These are phyloP conservation scores for Nepenthes mirabilis DNA, from an alignment of 148 eudicot genomes.

Conservation along the genomic window DNA sequence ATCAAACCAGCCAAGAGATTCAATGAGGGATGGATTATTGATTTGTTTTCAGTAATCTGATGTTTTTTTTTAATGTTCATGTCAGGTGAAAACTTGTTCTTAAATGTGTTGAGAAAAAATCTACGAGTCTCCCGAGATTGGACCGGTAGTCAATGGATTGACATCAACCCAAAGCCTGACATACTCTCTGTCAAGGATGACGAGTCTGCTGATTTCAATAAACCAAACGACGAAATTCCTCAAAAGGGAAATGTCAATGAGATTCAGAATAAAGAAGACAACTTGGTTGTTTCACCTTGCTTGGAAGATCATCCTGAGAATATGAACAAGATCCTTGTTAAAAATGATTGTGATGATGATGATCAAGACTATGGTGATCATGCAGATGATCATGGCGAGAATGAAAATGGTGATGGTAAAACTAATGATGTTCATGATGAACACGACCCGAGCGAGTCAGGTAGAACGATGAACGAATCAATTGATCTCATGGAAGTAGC, in stretches of 20 bases:
- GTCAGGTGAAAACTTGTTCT: slow-evolving; percentile 61
- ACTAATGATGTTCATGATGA: neutral
- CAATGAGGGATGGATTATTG: neutral
- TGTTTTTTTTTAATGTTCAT: neutral
- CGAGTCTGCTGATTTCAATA: slow-evolving; percentile 20
- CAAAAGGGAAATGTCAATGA: slow-evolving; percentile 14
- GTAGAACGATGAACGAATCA: slow-evolving; percentile 10
- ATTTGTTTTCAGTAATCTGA: slow-evolving; percentile 4
- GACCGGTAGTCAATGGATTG: slow-evolving; percentile 63
- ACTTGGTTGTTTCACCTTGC: slow-evolving; percentile 14
- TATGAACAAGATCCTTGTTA: neutral
- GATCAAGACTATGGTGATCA: slow-evolving; percentile 7
- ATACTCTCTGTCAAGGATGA: slow-evolving; percentile 32
- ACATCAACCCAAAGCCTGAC: slow-evolving; percentile 38
- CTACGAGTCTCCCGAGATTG: slow-evolving; percentile 78
- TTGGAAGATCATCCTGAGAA: slow-evolving; percentile 5
- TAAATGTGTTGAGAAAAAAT: slow-evolving; percentile 33
- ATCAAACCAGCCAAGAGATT: neutral
- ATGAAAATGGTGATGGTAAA: neutral
- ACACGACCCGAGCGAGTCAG: slow-evolving; percentile 2
- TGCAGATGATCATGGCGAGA: slow-evolving; percentile 8
- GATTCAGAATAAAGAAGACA: slow-evolving; percentile 21
- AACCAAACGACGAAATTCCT: slow-evolving; percentile 12
- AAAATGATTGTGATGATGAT: slow-evolving; percentile 6
- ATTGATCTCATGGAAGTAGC: slow-evolving; percentile 9